Percentiles rank a stretch among this genome's conserved stretches.
These are phyloP conservation scores for Rubia tinctorum DNA, from an alignment of 305 asterid species.

Conservation along the genomic window DNA sequence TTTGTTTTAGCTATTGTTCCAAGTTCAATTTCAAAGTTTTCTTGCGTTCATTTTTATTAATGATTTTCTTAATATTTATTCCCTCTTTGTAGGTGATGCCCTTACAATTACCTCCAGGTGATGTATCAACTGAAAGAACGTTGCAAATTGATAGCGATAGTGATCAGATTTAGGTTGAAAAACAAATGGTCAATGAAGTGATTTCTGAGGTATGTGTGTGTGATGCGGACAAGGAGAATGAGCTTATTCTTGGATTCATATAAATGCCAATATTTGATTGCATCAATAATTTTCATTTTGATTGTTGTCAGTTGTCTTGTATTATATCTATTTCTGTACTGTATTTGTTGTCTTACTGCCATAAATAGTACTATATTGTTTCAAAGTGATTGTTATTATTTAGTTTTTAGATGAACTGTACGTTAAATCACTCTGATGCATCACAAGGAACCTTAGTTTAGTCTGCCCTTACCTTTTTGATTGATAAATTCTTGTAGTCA, in stretches of 20 bases:
- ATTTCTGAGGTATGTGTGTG: constrained; percentile 79
- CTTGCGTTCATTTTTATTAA: too few relatives aligned
- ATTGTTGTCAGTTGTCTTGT: background rate
- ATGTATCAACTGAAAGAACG: constrained; percentile 84
- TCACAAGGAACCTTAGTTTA: background rate
- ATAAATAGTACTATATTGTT: background rate
- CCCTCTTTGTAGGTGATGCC: constrained; percentile 72
- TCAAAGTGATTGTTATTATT: background rate
- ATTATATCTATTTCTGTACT: too few relatives aligned
- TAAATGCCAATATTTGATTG: background rate
- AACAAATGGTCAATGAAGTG: constrained; percentile 75
- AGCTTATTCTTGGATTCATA: background rate
- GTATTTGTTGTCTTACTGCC: too few relatives aligned
- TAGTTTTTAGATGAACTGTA: background rate
- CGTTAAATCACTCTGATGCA: background rate
- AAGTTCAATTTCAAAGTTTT: background rate
- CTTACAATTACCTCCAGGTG: constrained; percentile 95
- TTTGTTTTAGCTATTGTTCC: background rate
- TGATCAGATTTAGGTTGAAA: constrained; percentile 95
- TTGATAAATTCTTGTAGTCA: background rate
- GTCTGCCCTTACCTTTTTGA: background rate
- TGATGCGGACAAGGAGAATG: constrained; percentile 6
- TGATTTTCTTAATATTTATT: background rate
- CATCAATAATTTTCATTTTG: background rate
- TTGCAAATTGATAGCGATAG: constrained; percentile 86